phyloP scores from a whole-genome alignment of 2,329 filamentous ascomycete species.

The Coniella vitis region DNA sequence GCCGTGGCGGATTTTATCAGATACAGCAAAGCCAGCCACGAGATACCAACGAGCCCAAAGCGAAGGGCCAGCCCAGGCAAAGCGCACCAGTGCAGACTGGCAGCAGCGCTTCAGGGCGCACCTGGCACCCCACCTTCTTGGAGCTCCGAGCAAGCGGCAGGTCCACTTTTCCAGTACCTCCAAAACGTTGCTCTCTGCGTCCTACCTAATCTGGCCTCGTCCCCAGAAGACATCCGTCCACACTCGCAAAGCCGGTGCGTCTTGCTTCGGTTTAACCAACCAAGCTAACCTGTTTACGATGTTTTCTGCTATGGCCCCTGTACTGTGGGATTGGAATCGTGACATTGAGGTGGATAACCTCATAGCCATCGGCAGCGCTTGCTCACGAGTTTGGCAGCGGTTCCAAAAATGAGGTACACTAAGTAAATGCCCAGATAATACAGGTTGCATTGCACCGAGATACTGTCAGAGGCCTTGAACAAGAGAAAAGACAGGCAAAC shows the following conservation, averaged over 20 bases:
- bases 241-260: background rate
- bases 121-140: conserved; percentile 3
- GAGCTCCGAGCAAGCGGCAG: conserved; percentile 1
- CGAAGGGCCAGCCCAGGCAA: too few relatives aligned
- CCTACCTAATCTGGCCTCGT: conserved; percentile 10
- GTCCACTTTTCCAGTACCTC: background rate
- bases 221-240: background rate
- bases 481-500: too few relatives aligned
- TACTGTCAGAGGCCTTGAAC: too few relatives aligned
- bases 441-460: too few relatives aligned
- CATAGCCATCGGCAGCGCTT: too few relatives aligned
- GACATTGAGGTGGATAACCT: too few relatives aligned
- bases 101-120: background rate
- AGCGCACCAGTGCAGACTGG: background rate
- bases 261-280: conserved; percentile 4
- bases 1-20: background rate
- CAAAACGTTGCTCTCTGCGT: background rate
- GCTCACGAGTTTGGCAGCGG: too few relatives aligned
- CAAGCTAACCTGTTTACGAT: background rate
- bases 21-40: background rate
- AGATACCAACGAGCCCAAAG: background rate
- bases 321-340: too few relatives aligned
- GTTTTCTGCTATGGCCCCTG: background rate
- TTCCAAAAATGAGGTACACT: too few relatives aligned
- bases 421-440: too few relatives aligned